These are phyloP conservation scores for Aegle marmelos DNA, from an alignment of 345 rosid species.

Conservation along the genomic window DNA sequence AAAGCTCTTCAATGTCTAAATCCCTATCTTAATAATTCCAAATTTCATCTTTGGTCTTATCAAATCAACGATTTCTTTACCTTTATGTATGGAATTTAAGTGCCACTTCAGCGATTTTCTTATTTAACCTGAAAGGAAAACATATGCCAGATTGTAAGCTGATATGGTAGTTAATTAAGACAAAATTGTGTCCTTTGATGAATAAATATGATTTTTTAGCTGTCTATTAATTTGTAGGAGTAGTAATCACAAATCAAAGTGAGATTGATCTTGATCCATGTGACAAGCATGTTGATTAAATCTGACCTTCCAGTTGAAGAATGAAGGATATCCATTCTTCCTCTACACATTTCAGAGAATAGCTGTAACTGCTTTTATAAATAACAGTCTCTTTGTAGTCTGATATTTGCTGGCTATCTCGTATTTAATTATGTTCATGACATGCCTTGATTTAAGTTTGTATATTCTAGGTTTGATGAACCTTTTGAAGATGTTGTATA, in stretches of 20 bases:
- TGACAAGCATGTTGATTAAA: neutral
- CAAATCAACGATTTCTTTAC: neutral
- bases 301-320: neutral
- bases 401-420: neutral
- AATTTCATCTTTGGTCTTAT: neutral
- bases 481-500: constrained; percentile 71
- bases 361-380: neutral
- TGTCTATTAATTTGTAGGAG: neutral
- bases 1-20: neutral
- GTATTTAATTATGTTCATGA: constrained; percentile 7
- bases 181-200: neutral
- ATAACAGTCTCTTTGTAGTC: neutral
- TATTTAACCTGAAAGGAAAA: neutral
- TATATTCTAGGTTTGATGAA: constrained; percentile 51
- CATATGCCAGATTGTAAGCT: neutral
- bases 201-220: neutral
- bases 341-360: neutral
- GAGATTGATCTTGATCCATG: neutral
- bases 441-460: constrained; percentile 11
- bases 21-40: neutral
- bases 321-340: neutral
- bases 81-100: neutral
- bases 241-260: neutral
- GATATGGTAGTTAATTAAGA: neutral
- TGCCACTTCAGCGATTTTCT: neutral